These are phyloP conservation scores for Aspergillus versicolor DNA, from an alignment of 2,329 filamentous ascomycete genomes.

Conservation along the genomic window DNA sequence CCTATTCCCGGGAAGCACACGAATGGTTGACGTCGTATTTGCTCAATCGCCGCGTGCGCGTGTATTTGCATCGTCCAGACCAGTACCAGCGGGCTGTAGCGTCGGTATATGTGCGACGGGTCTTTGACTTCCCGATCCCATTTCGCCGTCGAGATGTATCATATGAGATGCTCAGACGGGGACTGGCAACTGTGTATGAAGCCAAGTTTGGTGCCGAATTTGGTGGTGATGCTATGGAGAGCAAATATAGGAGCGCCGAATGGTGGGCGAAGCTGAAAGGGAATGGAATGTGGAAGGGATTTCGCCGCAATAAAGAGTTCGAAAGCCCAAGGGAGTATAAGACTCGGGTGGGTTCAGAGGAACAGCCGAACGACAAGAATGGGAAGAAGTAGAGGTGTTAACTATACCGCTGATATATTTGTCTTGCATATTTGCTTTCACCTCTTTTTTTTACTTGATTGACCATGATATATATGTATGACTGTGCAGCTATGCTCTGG, in stretches of 20 bases:
- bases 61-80: slow-evolving; percentile 79
- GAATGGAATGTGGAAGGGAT: slow-evolving; percentile 70
- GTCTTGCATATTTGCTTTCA: background rate
- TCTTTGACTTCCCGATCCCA: slow-evolving; percentile 37
- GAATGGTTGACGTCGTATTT: slow-evolving; percentile 76
- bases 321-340: slow-evolving; percentile 92
- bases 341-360: slow-evolving; percentile 52
- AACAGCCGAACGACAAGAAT: slow-evolving; percentile 12
- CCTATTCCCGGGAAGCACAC: slow-evolving; percentile 76
- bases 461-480: background rate
- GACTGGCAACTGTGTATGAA: slow-evolving; percentile 89
- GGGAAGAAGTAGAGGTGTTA: slow-evolving; percentile 2
- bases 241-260: slow-evolving; percentile 48
- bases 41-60: slow-evolving; percentile 70
- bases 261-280: slow-evolving; percentile 61
- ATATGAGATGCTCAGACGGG: slow-evolving; percentile 80
- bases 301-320: slow-evolving; percentile 54
- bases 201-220: slow-evolving; percentile 88
- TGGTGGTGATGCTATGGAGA: slow-evolving; percentile 63
- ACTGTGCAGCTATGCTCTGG: slow-evolving; percentile 6
- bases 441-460: background rate
- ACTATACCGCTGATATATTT: background rate
- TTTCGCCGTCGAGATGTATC: slow-evolving; percentile 75
- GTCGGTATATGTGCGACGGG: slow-evolving; percentile 71
- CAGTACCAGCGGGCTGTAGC: slow-evolving; percentile 91